Evolutionary conservation across 768 basidiomycete species (phyloP).

Genomic region (Candolleomyces efflorescens): DNA sequence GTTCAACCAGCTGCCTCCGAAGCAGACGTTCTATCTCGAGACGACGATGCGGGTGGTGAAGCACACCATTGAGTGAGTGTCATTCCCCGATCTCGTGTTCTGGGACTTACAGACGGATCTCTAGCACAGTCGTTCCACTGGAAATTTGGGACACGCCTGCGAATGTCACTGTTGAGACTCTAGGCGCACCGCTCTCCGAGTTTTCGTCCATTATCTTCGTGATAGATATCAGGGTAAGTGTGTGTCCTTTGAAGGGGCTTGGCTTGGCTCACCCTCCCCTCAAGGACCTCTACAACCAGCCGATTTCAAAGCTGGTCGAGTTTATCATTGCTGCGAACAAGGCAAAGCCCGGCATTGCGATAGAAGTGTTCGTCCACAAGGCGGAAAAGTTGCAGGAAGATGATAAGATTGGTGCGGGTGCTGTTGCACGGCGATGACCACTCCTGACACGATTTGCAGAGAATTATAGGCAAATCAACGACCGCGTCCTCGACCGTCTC

Average conservation of each 20-base stretch:
- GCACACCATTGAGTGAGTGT: constrained; percentile 73
- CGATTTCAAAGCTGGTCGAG: constrained; percentile 77
- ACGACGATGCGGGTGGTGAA: constrained; percentile 76
- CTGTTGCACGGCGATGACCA: not conserved
- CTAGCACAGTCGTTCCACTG: constrained; percentile 85
- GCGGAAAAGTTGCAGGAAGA: constrained; percentile 89
- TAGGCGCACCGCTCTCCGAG: constrained; percentile 69
- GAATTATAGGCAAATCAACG: constrained; percentile 87
- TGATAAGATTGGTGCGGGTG: constrained; percentile 73
- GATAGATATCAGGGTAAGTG: constrained; percentile 85
- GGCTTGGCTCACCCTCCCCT: not conserved
- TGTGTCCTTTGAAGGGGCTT: not conserved
- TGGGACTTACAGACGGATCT: constrained; percentile 9
- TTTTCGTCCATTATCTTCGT: constrained; percentile 90
- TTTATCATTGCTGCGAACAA: constrained; percentile 75
- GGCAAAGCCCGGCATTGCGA: constrained; percentile 68
- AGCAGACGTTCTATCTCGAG: constrained; percentile 88
- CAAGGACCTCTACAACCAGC: constrained; percentile 81
- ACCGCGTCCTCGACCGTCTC: constrained; percentile 80
- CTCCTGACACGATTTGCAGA: constrained; percentile 40
- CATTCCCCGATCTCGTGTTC: constrained; percentile 4
- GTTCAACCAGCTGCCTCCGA: constrained; percentile 80
- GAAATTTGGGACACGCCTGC: constrained; percentile 97
- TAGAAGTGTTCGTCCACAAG: constrained; percentile 96
- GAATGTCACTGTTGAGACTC: constrained; percentile 73